phyloP scores from a whole-genome alignment of 2,329 filamentous ascomycete genomes.

The Chalara sp. region DNA sequence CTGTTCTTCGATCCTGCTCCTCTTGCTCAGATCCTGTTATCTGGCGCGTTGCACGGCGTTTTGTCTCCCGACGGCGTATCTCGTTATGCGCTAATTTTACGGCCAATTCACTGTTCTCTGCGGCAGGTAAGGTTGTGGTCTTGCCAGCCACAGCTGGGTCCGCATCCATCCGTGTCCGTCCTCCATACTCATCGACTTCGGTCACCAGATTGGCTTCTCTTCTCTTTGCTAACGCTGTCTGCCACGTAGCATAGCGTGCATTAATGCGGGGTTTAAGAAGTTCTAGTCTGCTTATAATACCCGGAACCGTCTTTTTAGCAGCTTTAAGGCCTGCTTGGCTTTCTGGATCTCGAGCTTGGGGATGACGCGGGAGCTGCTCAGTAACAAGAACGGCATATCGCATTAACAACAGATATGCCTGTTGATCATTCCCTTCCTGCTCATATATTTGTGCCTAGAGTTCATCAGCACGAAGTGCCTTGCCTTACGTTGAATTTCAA shows the following conservation, averaged over 20 bases:
- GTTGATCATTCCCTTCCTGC: conserved; percentile 76
- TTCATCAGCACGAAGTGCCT: no score
- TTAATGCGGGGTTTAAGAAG: conserved; percentile 72
- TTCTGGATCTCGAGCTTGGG: conserved; percentile 62
- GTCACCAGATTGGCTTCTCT: conserved; percentile 16
- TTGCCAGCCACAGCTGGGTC: conserved; percentile 57
- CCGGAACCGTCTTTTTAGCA: conserved; percentile 55
- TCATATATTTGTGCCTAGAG: conserved; percentile 75
- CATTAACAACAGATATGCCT: conserved; percentile 87
- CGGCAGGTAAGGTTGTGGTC: conserved; percentile 58
- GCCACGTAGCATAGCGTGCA: conserved; percentile 62
- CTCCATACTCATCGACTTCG: conserved; percentile 6
- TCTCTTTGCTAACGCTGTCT: conserved; percentile 40
- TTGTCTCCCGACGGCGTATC: conserved; percentile 58
- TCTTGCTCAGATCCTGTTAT: conserved; percentile 51
- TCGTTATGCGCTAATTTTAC: conserved; percentile 71
- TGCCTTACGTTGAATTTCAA: conserved; percentile 1
- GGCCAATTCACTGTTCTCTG: conserved; percentile 67
- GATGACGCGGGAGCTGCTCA: conserved; percentile 67
- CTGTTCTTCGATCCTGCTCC: conserved; percentile 46
- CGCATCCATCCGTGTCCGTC: conserved; percentile 21
- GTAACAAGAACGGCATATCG: conserved; percentile 82
- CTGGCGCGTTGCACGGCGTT: conserved; percentile 48
- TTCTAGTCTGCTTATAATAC: conserved; percentile 56
- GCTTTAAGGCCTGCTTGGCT: conserved; percentile 44